phyloP scores from a whole-genome alignment of 768 basidiomycete genomes.

The Mycena albidolilacea region DNA sequence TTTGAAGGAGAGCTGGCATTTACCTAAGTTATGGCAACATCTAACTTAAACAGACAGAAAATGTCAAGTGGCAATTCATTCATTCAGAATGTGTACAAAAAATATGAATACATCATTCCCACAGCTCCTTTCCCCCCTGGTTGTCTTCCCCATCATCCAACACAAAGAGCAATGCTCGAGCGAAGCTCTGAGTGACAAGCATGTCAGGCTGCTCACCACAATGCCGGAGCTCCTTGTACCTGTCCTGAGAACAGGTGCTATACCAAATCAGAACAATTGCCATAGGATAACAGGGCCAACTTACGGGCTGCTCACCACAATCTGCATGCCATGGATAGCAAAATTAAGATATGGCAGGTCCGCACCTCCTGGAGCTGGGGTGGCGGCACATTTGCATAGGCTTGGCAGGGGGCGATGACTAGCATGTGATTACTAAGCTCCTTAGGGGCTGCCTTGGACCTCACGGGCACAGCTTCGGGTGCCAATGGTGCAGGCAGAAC shows the following conservation, averaged over 20 bases:
- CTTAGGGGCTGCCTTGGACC: not conserved
- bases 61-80: too few relatives aligned
- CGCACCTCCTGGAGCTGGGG: too few relatives aligned
- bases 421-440: not conserved
- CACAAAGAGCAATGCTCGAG: not conserved
- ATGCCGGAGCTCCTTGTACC: not conserved
- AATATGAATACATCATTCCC: too few relatives aligned
- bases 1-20: too few relatives aligned
- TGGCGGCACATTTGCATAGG: too few relatives aligned
- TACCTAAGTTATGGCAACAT: too few relatives aligned
- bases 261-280: not conserved
- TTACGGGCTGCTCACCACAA: slow-evolving; percentile 1
- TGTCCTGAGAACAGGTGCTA: not conserved
- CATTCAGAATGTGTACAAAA: too few relatives aligned
- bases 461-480: not conserved
- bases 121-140: not conserved
- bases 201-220: not conserved
- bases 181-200: not conserved
- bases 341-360: not conserved
- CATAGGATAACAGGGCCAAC: not conserved
- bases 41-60: too few relatives aligned
- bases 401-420: too few relatives aligned
- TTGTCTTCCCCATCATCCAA: not conserved
- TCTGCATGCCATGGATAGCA: not conserved
- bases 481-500: not conserved